Evolutionary conservation across 78 protist genomes (phyloP).

Genomic region (Dictyostelium firmibasis): DNA sequence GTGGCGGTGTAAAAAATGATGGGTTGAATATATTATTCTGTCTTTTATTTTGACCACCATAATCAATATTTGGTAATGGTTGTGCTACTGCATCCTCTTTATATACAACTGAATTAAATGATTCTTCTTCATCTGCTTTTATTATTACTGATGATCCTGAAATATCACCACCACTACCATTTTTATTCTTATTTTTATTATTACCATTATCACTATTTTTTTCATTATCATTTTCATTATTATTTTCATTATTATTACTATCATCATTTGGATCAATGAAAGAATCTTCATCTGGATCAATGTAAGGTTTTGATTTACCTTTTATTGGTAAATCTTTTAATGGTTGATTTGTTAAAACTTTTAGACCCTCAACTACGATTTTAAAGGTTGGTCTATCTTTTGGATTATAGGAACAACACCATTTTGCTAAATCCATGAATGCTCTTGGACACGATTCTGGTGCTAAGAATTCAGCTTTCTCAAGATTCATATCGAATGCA

Average conservation of each 20-base stretch:
- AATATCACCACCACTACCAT: not conserved
- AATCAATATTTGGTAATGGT: slow-evolving; percentile 8
- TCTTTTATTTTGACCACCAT: slow-evolving; percentile 22
- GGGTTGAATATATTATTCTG: slow-evolving; percentile 26
- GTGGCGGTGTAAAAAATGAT: slow-evolving; percentile 59
- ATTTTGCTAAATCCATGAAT: slow-evolving; percentile 52
- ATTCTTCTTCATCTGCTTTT: not conserved
- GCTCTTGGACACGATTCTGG: slow-evolving; percentile 46
- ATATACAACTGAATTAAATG: not conserved
- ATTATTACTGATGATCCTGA: slow-evolving; percentile 9
- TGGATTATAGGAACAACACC: slow-evolving; percentile 35
- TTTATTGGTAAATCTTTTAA: not conserved
- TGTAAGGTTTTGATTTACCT: slow-evolving; percentile 40
- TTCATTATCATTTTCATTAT: not conserved
- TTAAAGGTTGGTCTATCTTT: slow-evolving; percentile 51
- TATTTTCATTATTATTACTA: not conserved
- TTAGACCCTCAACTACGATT: slow-evolving; percentile 23
- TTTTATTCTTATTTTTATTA: not conserved
- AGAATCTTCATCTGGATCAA: not conserved
- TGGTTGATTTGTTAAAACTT: not conserved
- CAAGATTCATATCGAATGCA: slow-evolving; percentile 52
- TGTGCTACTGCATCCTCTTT: not conserved
- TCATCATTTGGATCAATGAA: not conserved
- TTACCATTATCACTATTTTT: not conserved
- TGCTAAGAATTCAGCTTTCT: slow-evolving; percentile 38